A percentile compares a stretch with the other conserved stretches of the same genome.
Evolutionary conservation across 2,329 filamentous ascomycete genomes (phyloP).

Genomic region (Lecanicillium sp.): DNA sequence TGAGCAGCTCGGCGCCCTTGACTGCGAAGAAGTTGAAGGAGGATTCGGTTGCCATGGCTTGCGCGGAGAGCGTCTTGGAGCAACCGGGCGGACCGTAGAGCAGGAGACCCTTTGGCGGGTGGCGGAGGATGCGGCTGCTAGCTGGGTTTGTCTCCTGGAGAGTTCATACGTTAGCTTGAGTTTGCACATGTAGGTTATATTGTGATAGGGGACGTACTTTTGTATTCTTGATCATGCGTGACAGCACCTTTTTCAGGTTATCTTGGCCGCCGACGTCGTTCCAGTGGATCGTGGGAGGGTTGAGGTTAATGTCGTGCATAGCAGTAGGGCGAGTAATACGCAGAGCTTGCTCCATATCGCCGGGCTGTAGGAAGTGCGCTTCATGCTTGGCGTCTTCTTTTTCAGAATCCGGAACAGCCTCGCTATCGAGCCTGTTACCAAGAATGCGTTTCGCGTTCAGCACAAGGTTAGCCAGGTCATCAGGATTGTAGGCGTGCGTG

Average conservation of each 20-base stretch:
- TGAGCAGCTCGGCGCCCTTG: slow-evolving; percentile 86
- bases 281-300: slow-evolving; percentile 82
- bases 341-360: slow-evolving; percentile 60
- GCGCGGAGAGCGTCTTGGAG: slow-evolving; percentile 87
- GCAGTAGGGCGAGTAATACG: slow-evolving; percentile 68
- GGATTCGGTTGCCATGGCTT: slow-evolving; percentile 84
- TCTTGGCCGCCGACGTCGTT: slow-evolving; percentile 81
- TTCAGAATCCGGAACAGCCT: slow-evolving; percentile 8
- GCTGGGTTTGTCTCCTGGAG: slow-evolving; percentile 22
- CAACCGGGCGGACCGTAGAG: slow-evolving; percentile 91
- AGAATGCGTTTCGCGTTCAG: slow-evolving; percentile 20
- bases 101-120: slow-evolving; percentile 72
- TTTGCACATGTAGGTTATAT: not conserved
- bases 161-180: slow-evolving; percentile 7
- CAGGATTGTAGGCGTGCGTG: slow-evolving; percentile 81
- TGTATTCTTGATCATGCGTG: slow-evolving; percentile 38
- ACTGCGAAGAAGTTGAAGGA: slow-evolving; percentile 91
- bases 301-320: slow-evolving; percentile 83
- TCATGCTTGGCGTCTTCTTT: slow-evolving; percentile 10
- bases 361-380: slow-evolving; percentile 22
- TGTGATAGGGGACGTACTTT: slow-evolving; percentile 19
- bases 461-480: slow-evolving; percentile 63
- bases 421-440: slow-evolving; percentile 16
- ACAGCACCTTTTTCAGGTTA: slow-evolving; percentile 58
- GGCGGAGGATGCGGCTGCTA: slow-evolving; percentile 30